Percentiles rank a stretch among this genome's conserved stretches.
phyloP scores from a whole-genome alignment of 768 basidiomycete species.

The Crassisporium funariophilum region DNA sequence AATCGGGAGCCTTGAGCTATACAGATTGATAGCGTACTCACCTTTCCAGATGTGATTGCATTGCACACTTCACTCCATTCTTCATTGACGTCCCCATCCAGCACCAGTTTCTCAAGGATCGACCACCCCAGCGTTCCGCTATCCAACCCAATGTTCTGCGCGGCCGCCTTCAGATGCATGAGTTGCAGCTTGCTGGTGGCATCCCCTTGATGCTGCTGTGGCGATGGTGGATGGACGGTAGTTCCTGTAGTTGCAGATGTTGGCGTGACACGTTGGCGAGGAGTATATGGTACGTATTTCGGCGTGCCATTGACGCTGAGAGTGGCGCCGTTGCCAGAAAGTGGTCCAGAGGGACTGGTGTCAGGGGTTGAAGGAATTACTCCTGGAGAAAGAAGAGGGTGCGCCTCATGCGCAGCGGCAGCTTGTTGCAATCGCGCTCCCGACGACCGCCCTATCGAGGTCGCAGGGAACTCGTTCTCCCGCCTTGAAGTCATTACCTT shows the following conservation, averaged over 20 bases:
- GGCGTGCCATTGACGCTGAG: conserved; percentile 30
- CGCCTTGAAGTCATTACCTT: conserved; percentile 37
- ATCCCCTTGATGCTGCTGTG: conserved; percentile 52
- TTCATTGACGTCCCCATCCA: conserved; percentile 46
- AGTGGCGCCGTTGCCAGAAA: conserved; percentile 8
- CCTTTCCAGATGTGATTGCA: conserved; percentile 67
- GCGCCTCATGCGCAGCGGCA: conserved; percentile 57
- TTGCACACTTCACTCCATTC: conserved; percentile 77
- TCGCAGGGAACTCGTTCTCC: conserved; percentile 46
- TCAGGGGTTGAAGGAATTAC: conserved; percentile 30
- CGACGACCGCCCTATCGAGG: conserved; percentile 55
- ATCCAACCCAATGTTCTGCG: conserved; percentile 69
- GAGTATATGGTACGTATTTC: conserved; percentile 78
- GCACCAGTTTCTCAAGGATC: conserved; percentile 71
- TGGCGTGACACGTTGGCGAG: conserved; percentile 58
- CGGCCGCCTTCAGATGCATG: conserved; percentile 73
- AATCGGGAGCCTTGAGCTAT: neutral
- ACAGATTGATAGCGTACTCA: conserved; percentile 23
- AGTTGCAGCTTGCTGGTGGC: conserved; percentile 71
- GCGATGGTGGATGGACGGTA: conserved; percentile 47
- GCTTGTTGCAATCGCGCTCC: conserved; percentile 44
- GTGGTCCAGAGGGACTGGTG: conserved; percentile 23
- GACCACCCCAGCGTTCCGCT: conserved; percentile 70
- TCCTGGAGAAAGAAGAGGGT: conserved; percentile 61
- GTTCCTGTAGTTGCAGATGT: conserved; percentile 52